Evolutionary conservation across 805 yeast genomes (phyloP).

Genomic region (Huiozyma naganishii): DNA sequence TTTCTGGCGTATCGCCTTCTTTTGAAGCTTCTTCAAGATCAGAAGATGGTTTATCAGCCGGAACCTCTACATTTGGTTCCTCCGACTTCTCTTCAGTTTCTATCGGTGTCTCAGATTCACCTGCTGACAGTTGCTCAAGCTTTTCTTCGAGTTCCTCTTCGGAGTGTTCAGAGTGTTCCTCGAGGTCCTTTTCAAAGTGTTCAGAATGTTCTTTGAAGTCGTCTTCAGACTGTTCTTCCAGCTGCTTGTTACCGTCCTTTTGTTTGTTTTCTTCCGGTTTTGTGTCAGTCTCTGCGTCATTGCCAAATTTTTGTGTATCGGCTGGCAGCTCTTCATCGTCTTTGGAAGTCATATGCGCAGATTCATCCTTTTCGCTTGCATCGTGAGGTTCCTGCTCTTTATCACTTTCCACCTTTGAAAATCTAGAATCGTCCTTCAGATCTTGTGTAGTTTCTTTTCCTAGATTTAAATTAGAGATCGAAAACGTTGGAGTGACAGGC

Average conservation of each 20-base stretch:
- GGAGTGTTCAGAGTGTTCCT: not conserved
- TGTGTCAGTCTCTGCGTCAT: not conserved
- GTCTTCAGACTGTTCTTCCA: not conserved
- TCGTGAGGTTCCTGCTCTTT: no score
- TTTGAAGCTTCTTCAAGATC: not conserved
- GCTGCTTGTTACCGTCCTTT: not conserved
- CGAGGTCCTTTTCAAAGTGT: not conserved
- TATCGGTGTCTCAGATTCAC: not conserved
- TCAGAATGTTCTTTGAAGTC: not conserved
- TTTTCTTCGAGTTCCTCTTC: not conserved
- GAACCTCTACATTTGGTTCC: no score
- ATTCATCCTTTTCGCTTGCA: no score
- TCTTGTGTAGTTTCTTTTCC: not conserved
- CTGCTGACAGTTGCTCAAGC: not conserved
- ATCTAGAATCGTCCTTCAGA: no score
- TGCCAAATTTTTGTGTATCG: not conserved
- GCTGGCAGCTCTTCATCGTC: not conserved
- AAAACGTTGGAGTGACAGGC: slow-evolving; percentile 6
- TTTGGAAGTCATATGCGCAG: no score
- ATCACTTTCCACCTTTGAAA: no score
- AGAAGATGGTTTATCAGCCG: no score
- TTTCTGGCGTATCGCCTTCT: not conserved
- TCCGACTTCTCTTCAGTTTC: not conserved
- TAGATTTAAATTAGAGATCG: not conserved
- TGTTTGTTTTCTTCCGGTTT: not conserved